Evolutionary conservation across 2,329 filamentous ascomycete species (phyloP).

Genomic region (Colletotrichum gigasporum): DNA sequence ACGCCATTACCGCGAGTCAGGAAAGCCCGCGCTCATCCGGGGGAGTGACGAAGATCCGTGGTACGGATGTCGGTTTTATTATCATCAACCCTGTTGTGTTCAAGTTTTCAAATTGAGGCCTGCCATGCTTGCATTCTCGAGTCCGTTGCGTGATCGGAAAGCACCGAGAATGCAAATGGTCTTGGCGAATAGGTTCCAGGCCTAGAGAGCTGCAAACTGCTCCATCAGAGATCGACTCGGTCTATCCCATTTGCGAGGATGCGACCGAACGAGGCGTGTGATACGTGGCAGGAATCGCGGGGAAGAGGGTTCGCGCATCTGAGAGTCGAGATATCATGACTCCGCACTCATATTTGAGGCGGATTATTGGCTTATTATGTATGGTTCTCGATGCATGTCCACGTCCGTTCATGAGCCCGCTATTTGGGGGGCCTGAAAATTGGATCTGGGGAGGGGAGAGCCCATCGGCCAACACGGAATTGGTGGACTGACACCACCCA

Average conservation of each 20-base stretch:
- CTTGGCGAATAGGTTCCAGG: too few species aligned
- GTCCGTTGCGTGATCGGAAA: too few species aligned
- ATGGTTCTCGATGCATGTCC: background rate
- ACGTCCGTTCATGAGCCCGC: background rate
- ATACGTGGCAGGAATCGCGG: background rate
- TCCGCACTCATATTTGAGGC: background rate
- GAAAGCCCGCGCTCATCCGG: too few species aligned
- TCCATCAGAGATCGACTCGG: too few species aligned
- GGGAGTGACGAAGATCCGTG: too few species aligned
- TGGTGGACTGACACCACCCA: background rate
- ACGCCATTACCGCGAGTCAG: too few species aligned
- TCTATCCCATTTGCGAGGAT: background rate
- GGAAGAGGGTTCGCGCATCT: background rate
- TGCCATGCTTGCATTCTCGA: too few species aligned
- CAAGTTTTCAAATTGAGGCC: too few species aligned
- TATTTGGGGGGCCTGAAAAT: background rate
- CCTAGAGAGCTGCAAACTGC: too few species aligned
- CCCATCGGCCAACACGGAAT: background rate
- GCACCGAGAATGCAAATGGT: too few species aligned
- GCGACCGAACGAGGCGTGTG: background rate
- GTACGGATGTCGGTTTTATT: too few species aligned
- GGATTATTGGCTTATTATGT: background rate
- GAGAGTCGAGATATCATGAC: background rate
- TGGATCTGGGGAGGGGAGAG: constrained; percentile 6
- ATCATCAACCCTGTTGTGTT: too few species aligned